A percentile compares a stretch with the other conserved stretches of the same genome.
Evolutionary conservation across 1,139 yeast genomes (phyloP).

Genomic region (Groenewaldozyma auringiensis): DNA sequence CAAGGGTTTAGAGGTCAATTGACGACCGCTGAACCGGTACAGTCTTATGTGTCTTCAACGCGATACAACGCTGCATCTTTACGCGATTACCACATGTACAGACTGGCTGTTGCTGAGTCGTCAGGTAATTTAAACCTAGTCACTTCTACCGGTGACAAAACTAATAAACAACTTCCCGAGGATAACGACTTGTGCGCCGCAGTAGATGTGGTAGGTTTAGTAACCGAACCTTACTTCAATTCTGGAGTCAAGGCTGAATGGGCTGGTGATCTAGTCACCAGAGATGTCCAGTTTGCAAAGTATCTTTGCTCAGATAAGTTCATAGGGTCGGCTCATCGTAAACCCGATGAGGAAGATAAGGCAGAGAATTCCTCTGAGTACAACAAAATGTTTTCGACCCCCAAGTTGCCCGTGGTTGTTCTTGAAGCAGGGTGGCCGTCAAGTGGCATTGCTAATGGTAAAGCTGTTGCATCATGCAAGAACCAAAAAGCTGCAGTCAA

Average conservation of each 20-base stretch:
- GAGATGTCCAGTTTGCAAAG: conserved; percentile 25
- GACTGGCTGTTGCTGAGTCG: conserved; percentile 4
- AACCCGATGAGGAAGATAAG: not conserved
- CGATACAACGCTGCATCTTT: conserved; percentile 20
- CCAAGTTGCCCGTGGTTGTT: conserved; percentile 35
- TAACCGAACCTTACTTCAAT: conserved; percentile 25
- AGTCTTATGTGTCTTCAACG: conserved; percentile 22
- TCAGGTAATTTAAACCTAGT: conserved; percentile 2
- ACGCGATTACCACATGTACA: conserved; percentile 16
- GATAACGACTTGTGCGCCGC: conserved; percentile 24
- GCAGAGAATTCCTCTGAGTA: not conserved
- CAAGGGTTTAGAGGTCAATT: conserved; percentile 16
- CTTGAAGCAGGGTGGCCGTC: conserved; percentile 72
- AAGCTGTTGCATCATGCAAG: conserved; percentile 48
- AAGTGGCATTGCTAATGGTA: conserved; percentile 45
- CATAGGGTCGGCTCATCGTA: conserved; percentile 19
- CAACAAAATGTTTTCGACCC: conserved; percentile 2
- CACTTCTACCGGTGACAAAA: not conserved
- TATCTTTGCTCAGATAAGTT: conserved; percentile 26
- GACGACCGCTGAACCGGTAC: conserved; percentile 26
- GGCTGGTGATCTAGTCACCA: conserved; percentile 20
- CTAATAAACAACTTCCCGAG: conserved; percentile 7
- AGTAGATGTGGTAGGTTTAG: conserved; percentile 25
- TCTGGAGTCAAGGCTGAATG: conserved; percentile 17
- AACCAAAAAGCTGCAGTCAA: conserved; percentile 49